Evolutionary conservation across 192 early-diverging fungal species (phyloP).

Genomic region (Coemansia sp.): DNA sequence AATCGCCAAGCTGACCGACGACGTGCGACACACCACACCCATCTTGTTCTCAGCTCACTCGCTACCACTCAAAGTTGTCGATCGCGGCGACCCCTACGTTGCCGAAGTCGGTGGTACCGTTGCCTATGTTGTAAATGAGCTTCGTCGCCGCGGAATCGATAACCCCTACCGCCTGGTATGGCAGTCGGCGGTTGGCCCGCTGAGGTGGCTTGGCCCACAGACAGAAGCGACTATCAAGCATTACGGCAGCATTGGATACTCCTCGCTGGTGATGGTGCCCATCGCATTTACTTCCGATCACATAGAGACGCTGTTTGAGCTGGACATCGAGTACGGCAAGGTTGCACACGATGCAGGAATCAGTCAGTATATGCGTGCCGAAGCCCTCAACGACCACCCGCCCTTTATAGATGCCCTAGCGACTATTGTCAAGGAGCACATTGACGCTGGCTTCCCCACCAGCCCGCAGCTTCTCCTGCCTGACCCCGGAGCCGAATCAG

Average conservation of each 20-base stretch:
- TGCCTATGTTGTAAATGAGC: constrained; percentile 75
- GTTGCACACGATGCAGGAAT: constrained; percentile 84
- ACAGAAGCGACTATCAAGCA: constrained; percentile 81
- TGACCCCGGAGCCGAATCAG: constrained; percentile 46
- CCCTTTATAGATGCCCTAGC: constrained; percentile 91
- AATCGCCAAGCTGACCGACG: constrained; percentile 63
- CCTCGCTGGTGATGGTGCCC: constrained; percentile 85
- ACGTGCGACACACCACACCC: constrained; percentile 74
- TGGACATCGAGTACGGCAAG: constrained; percentile 92
- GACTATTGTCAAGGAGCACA: constrained; percentile 81
- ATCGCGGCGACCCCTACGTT: constrained; percentile 89
- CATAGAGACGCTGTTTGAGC: constrained; percentile 96
- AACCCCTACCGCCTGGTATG: constrained; percentile 92
- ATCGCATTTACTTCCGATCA: constrained; percentile 98
- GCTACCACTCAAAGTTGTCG: constrained; percentile 90
- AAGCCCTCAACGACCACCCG: constrained; percentile 92
- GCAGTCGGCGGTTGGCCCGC: constrained; percentile 95
- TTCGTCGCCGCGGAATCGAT: constrained; percentile 61
- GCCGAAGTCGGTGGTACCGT: constrained; percentile 87
- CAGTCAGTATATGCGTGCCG: constrained; percentile 82
- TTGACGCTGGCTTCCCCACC: constrained; percentile 60
- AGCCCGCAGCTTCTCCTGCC: constrained; percentile 48
- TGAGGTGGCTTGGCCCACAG: constrained; percentile 91
- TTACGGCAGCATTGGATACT: constrained; percentile 76
- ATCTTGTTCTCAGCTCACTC: constrained; percentile 97